A percentile compares a stretch with the other conserved stretches of the same genome.
Evolutionary conservation across 768 basidiomycete species (phyloP).

Genomic region (Boletus subcaerulescens): DNA sequence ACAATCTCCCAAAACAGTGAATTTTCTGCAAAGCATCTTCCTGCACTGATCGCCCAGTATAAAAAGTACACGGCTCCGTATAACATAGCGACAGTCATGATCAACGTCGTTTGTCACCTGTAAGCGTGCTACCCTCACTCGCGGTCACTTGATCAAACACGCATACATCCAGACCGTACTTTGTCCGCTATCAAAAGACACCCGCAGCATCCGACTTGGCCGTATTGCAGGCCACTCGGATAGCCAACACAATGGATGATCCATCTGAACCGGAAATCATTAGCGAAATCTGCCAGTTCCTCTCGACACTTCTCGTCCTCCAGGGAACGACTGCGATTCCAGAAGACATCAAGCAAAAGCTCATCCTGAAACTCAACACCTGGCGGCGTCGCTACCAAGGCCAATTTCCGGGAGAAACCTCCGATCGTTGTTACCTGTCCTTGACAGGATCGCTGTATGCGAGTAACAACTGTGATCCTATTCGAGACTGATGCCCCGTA

Average conservation of each 20-base stretch:
- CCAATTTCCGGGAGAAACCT: slow-evolving; percentile 32
- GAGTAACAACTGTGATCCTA: not conserved
- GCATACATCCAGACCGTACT: slow-evolving; percentile 35
- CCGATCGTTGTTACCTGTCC: slow-evolving; percentile 35
- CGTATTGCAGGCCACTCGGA: slow-evolving; percentile 37
- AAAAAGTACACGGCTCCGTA: slow-evolving; percentile 21
- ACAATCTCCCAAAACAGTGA: slow-evolving; percentile 3
- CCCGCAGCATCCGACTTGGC: slow-evolving; percentile 33
- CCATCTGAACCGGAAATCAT: slow-evolving; percentile 21
- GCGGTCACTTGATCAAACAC: not conserved
- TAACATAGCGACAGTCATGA: slow-evolving; percentile 26
- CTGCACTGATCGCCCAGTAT: slow-evolving; percentile 32
- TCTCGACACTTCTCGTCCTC: slow-evolving; percentile 38
- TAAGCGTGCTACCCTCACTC: not conserved
- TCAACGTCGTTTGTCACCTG: slow-evolving; percentile 29
- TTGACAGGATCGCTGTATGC: slow-evolving; percentile 32
- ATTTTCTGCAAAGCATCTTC: slow-evolving; percentile 40
- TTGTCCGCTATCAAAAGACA: slow-evolving; percentile 36
- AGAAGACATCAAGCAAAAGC: slow-evolving; percentile 29
- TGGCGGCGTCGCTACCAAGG: slow-evolving; percentile 33
- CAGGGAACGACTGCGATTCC: slow-evolving; percentile 35
- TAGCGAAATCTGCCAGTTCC: slow-evolving; percentile 38
- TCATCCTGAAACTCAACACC: slow-evolving; percentile 32
- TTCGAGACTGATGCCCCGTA: slow-evolving; percentile 7
- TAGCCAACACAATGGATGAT: slow-evolving; percentile 17